phyloP scores from a whole-genome alignment of 2,329 filamentous ascomycete genomes.

The Thielaviopsis euricoi region DNA sequence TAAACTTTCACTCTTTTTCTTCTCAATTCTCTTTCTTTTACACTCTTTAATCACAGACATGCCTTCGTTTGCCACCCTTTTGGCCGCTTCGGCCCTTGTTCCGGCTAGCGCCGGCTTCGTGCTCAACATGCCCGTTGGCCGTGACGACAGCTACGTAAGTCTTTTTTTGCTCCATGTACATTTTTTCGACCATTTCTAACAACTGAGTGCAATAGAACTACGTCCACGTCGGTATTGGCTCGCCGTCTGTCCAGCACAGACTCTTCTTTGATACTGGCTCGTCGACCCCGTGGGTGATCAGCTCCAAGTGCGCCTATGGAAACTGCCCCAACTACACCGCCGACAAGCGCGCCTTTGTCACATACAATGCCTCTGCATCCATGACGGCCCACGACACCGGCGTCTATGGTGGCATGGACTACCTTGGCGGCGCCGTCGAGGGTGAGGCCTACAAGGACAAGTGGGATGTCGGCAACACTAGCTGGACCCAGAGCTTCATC shows the following conservation, averaged over 20 bases:
- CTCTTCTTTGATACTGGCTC: constrained; percentile 22
- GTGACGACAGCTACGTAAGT: constrained; percentile 11
- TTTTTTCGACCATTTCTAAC: not conserved
- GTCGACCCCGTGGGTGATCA: constrained; percentile 20
- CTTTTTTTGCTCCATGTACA: not conserved
- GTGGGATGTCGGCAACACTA: constrained; percentile 13
- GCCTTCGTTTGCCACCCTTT: constrained; percentile 7
- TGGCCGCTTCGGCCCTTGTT: constrained; percentile 8
- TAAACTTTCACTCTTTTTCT: not conserved
- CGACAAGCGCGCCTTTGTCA: constrained; percentile 11
- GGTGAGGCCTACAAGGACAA: constrained; percentile 17
- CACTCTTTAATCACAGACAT: not conserved
- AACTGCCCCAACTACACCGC: constrained; percentile 16
- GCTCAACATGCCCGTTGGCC: constrained; percentile 9
- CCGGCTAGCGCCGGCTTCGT: constrained; percentile 5
- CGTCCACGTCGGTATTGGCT: constrained; percentile 17
- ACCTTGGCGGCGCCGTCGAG: constrained; percentile 18
- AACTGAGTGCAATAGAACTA: not conserved
- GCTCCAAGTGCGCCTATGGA: constrained; percentile 15
- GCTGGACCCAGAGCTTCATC: constrained; percentile 19
- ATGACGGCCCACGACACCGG: constrained; percentile 16
- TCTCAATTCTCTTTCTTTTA: not conserved
- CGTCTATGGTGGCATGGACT: constrained; percentile 15
- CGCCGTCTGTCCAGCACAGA: constrained; percentile 16
- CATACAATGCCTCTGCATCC: constrained; percentile 18